These are phyloP conservation scores for Heliamphora pulchella DNA, from an alignment of 179 eudicot genomes.

Conservation along the genomic window DNA sequence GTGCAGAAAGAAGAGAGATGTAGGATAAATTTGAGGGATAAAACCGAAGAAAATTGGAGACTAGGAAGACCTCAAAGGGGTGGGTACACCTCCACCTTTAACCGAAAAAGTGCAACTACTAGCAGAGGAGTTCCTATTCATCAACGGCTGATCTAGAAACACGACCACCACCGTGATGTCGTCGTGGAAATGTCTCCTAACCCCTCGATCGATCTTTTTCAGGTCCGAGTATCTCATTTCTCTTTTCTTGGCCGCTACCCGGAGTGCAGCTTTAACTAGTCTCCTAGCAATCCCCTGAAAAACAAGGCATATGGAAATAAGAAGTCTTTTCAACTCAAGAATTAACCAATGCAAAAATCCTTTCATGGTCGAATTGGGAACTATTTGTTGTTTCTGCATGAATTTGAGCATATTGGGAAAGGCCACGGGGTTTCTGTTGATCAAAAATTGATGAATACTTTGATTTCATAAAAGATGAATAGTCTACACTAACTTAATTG, in stretches of 20 bases:
- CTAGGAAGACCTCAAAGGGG: conserved; percentile 8
- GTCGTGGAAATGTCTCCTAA: conserved; percentile 54
- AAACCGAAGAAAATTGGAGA: not conserved
- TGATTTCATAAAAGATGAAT: no score
- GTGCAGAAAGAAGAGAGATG: not conserved
- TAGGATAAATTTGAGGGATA: not conserved
- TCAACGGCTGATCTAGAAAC: conserved; percentile 37
- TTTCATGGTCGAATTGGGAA: no score
- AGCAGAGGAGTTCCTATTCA: conserved; percentile 7
- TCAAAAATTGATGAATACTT: no score
- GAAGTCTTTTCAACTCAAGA: not conserved
- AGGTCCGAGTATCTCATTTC: conserved; percentile 51
- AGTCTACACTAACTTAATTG: not conserved
- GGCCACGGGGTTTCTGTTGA: no score
- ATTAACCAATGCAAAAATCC: not conserved
- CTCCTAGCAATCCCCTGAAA: conserved; percentile 58
- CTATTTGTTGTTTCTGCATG: no score
- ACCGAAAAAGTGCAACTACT: conserved; percentile 11
- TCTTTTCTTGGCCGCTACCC: conserved; percentile 49
- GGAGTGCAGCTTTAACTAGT: conserved; percentile 48
- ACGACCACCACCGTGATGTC: conserved; percentile 55
- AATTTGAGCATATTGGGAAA: no score
- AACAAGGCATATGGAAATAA: not conserved
- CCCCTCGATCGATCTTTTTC: conserved; percentile 43
- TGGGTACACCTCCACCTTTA: conserved; percentile 14